Base-by-base conservation (phyloP, 192 early-diverging fungal genomes). In the Entomortierella lignicola region DNA sequence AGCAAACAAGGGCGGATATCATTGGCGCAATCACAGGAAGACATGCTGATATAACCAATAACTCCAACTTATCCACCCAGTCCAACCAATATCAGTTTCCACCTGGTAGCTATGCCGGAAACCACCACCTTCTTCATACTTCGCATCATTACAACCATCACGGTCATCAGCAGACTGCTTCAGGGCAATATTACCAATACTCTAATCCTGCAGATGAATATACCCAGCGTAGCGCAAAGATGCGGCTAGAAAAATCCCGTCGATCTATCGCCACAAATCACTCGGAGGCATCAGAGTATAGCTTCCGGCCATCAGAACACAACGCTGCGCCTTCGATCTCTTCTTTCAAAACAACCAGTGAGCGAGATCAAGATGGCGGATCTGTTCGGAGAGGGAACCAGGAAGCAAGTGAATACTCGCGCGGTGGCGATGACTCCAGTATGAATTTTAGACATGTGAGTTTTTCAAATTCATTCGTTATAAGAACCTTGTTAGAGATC, bases 1-100 rank as follows among this genome's bases (percentile, higher is more conserved):
- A 81, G 0, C 83, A 83, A 23, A 80, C 77, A 10, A 55, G 69
- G 26, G 23, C 70, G 18, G 83, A 84, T 26, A 70, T 79, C 44
- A 79, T 79, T 58, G 63, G 55, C 12, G 75, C 75, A 51, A 70
- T 79, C 50, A 79, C 66, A 0, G 75, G 75, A 26, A 31, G 75
- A 47, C 75, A 79, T 47, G 51, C 67, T 1, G 75, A 79, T 23
- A 70, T 66, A 50, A 29, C 15, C 37, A 42, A 48, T 32, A 61
- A 72, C 8, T n/a, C 60, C 53, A 68, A 39, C 44, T 34, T 34
- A 7, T 64, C 62, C 3, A 74, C 72, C 21, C 57, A 56, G 18
- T 77, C 73, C 0, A 32, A 47, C 8, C 75, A 69, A 30, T 68
- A 79, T 52, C 68, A 60, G 20, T 44, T 51, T 10, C 55, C 61